Conservation (phyloP, 352 stramenopile species). For the Globisporangium okanoganense region DNA sequence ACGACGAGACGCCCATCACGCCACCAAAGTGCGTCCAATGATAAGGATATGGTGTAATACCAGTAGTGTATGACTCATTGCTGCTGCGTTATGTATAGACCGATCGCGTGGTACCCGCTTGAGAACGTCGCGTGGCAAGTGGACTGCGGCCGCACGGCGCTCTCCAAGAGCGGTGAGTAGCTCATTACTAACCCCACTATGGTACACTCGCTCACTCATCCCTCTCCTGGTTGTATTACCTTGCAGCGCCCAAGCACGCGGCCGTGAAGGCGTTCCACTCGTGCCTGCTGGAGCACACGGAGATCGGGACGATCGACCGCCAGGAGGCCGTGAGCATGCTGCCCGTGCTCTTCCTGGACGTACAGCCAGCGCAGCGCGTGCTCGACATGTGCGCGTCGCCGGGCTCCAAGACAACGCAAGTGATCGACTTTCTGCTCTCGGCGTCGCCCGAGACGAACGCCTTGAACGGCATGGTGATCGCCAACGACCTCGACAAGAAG, state of each 20-base stretch:
- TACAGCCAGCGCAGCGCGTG: constrained; percentile 79
- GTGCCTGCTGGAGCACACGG: constrained; percentile 91
- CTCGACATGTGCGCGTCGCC: constrained; percentile 94
- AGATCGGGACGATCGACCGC: constrained; percentile 91
- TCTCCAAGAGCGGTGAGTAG: constrained; percentile 70
- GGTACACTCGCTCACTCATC: not conserved
- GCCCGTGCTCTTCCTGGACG: constrained; percentile 95
- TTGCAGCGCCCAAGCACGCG: constrained; percentile 65
- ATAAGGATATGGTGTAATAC: not conserved
- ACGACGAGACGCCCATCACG: constrained; percentile 54
- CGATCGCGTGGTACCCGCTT: constrained; percentile 77
- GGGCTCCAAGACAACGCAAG: constrained; percentile 98
- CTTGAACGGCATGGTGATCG: constrained; percentile 86
- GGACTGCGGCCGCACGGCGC: constrained; percentile 72
- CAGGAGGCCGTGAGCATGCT: constrained; percentile 99
- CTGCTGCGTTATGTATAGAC: constrained; percentile 19
- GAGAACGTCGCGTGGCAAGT: constrained; percentile 79
- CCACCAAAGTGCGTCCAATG: constrained; percentile 43
- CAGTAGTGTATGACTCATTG: not conserved
- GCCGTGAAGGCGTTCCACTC: constrained; percentile 89
- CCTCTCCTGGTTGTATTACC: not conserved
- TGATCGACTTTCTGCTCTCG: constrained; percentile 87
- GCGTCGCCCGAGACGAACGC: not conserved
- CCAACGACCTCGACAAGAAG: constrained; percentile 96
- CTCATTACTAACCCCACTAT: not conserved